phyloP scores from a whole-genome alignment of 345 rosid genomes.

The Citrus hindsii region DNA sequence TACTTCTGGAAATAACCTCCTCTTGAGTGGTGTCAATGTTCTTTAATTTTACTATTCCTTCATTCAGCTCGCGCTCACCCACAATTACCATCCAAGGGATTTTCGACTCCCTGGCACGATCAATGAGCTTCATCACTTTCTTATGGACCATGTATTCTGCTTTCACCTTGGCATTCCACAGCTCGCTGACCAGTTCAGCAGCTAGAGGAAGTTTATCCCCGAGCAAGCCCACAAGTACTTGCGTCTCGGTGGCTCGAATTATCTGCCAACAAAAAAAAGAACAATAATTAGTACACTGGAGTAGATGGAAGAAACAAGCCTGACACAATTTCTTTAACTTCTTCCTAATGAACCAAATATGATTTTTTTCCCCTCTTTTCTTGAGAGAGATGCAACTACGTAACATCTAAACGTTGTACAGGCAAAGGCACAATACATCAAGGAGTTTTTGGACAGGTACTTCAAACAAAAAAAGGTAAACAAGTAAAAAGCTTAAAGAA shows the following conservation, averaged over 20 bases:
- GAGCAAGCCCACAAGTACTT: slow-evolving; percentile 58
- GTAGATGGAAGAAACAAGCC: neutral
- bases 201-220: slow-evolving; percentile 54
- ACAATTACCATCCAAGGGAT: slow-evolving; percentile 70
- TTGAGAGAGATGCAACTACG: neutral
- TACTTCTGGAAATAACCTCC: slow-evolving; percentile 41
- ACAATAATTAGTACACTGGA: slow-evolving; percentile 1
- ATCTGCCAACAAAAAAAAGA: slow-evolving; percentile 31
- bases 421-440: neutral
- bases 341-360: neutral
- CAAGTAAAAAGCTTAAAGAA: neutral
- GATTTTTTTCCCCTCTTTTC: neutral
- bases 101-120: slow-evolving; percentile 39
- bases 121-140: slow-evolving; percentile 58
- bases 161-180: slow-evolving; percentile 61
- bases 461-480: neutral
- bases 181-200: slow-evolving; percentile 60
- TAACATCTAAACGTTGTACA: neutral
- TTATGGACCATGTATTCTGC: slow-evolving; percentile 66
- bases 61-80: slow-evolving; percentile 56
- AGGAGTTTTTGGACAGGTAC: neutral
- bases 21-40: slow-evolving; percentile 46
- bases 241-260: slow-evolving; percentile 69
- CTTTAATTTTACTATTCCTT: slow-evolving; percentile 60
- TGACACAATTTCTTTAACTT: neutral